These are phyloP conservation scores for Solanum arcanum DNA, from an alignment of 257 asterid genomes.

Conservation along the genomic window DNA sequence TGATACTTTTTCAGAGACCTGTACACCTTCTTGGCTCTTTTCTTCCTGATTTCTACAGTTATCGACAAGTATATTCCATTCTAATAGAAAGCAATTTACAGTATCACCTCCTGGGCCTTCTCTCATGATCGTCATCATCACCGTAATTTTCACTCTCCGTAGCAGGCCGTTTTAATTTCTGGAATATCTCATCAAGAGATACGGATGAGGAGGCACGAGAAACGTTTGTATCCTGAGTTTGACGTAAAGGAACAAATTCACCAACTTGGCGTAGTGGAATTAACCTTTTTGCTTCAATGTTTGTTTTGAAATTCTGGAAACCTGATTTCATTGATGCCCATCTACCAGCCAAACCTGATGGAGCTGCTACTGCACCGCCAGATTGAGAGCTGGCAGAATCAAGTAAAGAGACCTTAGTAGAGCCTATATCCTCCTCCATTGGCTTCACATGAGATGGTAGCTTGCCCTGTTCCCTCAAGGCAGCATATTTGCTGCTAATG, in stretches of 20 bases:
- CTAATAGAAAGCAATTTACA: neutral
- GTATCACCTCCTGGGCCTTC: slow-evolving; percentile 17
- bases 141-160: slow-evolving; percentile 12
- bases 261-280: slow-evolving; percentile 50
- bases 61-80: neutral
- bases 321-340: slow-evolving; percentile 98
- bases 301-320: slow-evolving; percentile 61
- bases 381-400: slow-evolving; percentile 32
- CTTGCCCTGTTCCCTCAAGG: slow-evolving; percentile 66
- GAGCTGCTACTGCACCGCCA: slow-evolving; percentile 9
- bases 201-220: slow-evolving; percentile 54
- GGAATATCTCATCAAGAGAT: slow-evolving; percentile 81
- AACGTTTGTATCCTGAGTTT: slow-evolving; percentile 40
- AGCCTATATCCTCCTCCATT: slow-evolving; percentile 36
- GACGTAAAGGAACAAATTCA: slow-evolving; percentile 51
- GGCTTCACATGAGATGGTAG: slow-evolving; percentile 23
- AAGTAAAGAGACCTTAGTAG: slow-evolving; percentile 81
- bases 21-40: slow-evolving; percentile 23
- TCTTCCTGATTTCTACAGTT: slow-evolving; percentile 18
- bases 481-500: slow-evolving; percentile 74
- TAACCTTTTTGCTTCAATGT: slow-evolving; percentile 64
- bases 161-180: slow-evolving; percentile 62
- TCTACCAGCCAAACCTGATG: slow-evolving; percentile 63
- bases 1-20: slow-evolving; percentile 2
- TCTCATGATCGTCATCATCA: slow-evolving; percentile 37